Evolutionary conservation across 1,284 basidiomycete genomes (phyloP), one percentile per base, ranked within the genome.

Genomic region (Pascua sp.): DNA sequence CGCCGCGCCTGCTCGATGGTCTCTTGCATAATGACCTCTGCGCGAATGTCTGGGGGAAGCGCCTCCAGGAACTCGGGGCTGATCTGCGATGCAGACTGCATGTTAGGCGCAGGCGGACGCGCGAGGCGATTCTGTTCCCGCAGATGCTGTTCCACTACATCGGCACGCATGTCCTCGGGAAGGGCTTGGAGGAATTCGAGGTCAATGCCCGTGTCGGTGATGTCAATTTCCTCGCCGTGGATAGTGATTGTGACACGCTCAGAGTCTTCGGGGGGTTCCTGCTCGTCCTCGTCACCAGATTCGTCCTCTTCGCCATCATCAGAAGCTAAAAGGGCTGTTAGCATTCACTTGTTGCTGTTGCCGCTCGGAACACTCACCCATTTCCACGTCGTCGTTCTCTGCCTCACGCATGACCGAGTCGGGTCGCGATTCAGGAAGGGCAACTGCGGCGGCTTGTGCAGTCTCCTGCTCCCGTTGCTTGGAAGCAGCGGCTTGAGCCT

Each of bases 171-270:
- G 65, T 98, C 95, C 72, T 98, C 96, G 0, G 96, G 96, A 32
- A 99, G 80, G 16, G 96, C 96, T 77, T 98, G 93, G 53, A 99
- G 80, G 84, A 99, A 98, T 10, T 91, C 94, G 1, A 94, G 92
- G 73, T 98, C 96, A 69, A 99, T 98, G 9, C 96, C 96, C 13
- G 93, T 95, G 69, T 98, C 93, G 10, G 96, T 98, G 70, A 99
- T 98, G 73, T 99, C 96, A 37, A 98, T 90, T n/a, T 87, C 83
- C 61, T 85, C 89, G 49, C 95, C 96, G 73, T 94, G 89, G 57
- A 98, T 90, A 75, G 84, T 83, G 68, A 98, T 88, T 2, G 88
- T 90, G 12, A 94, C 81, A 42, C 93, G 81, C 32, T 51, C 42
- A 8, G 24, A 42, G 15, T 39, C 45, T 11, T 47, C 51, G 38